These are phyloP conservation scores for Tylopilus subfusipes DNA, from an alignment of 768 basidiomycete genomes.

Conservation along the genomic window DNA sequence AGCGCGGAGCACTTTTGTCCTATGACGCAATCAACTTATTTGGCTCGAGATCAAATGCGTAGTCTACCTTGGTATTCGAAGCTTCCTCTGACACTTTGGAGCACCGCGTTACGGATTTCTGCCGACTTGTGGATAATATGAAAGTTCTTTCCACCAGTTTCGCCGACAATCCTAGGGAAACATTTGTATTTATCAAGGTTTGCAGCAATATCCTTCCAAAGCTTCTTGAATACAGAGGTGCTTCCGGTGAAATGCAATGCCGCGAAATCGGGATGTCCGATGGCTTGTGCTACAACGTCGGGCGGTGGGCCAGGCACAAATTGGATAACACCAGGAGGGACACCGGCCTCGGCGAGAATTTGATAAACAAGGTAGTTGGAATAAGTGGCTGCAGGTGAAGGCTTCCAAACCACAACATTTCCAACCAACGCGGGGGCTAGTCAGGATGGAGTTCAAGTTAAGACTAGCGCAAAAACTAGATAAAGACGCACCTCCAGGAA, in stretches of 20 bases:
- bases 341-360: conserved; percentile 89
- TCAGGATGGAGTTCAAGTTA: neutral
- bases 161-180: conserved; percentile 95
- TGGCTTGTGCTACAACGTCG: conserved; percentile 80
- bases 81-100: conserved; percentile 81
- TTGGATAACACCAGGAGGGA: conserved; percentile 94
- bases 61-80: conserved; percentile 90
- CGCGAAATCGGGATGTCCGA: conserved; percentile 75
- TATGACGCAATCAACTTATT: conserved; percentile 22
- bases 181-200: conserved; percentile 85
- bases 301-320: conserved; percentile 90
- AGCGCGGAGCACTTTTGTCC: conserved; percentile 97
- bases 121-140: conserved; percentile 88
- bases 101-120: conserved; percentile 83
- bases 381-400: conserved; percentile 92
- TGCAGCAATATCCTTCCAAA: conserved; percentile 92
- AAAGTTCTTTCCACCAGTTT: conserved; percentile 99
- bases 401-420: conserved; percentile 96
- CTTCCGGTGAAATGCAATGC: conserved; percentile 96
- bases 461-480: neutral
- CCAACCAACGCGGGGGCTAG: conserved; percentile 88
- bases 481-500: conserved; percentile 55
- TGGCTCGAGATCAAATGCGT: neutral
- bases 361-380: conserved; percentile 91
- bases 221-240: conserved; percentile 88